phyloP scores from a whole-genome alignment of 768 basidiomycete species.

The Calocybe indica region DNA sequence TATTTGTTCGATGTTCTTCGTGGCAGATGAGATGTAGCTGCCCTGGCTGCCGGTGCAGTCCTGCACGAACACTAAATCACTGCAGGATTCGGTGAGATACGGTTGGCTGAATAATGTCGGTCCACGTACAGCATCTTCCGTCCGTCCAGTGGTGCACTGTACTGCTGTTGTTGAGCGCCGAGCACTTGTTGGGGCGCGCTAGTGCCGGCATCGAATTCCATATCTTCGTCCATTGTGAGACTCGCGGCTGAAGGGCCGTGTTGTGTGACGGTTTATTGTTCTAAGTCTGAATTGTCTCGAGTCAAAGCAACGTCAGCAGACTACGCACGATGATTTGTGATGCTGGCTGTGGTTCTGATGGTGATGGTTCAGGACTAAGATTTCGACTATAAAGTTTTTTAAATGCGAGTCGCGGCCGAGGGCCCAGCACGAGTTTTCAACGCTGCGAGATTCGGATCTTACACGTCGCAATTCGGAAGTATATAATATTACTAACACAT shows the following conservation, averaged over 20 bases:
- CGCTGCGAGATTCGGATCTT: conserved; percentile 38
- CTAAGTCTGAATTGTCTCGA: too few relatives aligned
- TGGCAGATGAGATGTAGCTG: conserved; percentile 88
- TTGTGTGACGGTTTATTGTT: background rate
- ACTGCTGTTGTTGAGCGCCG: conserved; percentile 23
- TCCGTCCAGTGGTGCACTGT: conserved; percentile 25
- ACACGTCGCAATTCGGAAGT: conserved; percentile 30
- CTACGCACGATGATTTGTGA: conserved; percentile 1
- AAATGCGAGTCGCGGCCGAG: conserved; percentile 13
- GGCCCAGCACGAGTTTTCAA: conserved; percentile 20
- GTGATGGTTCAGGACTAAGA: too few relatives aligned
- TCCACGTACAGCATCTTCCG: conserved; percentile 72
- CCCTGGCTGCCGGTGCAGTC: conserved; percentile 94
- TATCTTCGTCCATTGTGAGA: conserved; percentile 69
- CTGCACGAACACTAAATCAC: conserved; percentile 92
- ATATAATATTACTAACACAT: conserved; percentile 8
- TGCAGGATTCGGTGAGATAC: conserved; percentile 24
- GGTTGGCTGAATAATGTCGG: background rate
- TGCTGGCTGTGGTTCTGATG: too few relatives aligned
- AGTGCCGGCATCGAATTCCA: conserved; percentile 51
- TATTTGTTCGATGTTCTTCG: conserved; percentile 94
- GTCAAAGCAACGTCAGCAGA: too few relatives aligned
- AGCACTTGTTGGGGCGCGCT: conserved; percentile 21
- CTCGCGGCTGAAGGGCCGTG: conserved; percentile 9
- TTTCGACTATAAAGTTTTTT: conserved; percentile 4